phyloP scores from a whole-genome alignment of 1,139 yeast genomes.

The Kodamaea sp. region DNA sequence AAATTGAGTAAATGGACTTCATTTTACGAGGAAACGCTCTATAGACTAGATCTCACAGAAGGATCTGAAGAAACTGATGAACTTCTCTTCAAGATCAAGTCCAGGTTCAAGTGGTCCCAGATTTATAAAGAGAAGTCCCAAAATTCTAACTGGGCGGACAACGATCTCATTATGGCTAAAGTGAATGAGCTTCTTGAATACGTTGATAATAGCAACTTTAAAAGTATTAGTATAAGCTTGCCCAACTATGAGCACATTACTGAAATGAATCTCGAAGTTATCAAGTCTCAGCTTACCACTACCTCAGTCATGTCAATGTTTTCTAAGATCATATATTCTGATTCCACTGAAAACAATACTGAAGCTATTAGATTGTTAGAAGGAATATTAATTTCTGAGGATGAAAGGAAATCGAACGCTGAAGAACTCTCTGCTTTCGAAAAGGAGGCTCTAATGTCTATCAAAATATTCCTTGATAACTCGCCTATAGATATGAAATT shows the following conservation, averaged over 20 bases:
- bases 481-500: constrained; percentile 70
- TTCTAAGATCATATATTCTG: constrained; percentile 52
- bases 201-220: constrained; percentile 8
- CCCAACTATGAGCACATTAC: constrained; percentile 65
- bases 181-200: constrained; percentile 23
- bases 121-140: constrained; percentile 33
- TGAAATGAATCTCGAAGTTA: constrained; percentile 48
- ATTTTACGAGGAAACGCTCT: constrained; percentile 18
- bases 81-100: constrained; percentile 6
- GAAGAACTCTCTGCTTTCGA: constrained; percentile 13
- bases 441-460: constrained; percentile 39
- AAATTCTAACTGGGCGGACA: constrained; percentile 33
- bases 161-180: constrained; percentile 25
- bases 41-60: not conserved
- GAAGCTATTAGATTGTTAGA: constrained; percentile 59
- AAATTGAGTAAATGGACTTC: constrained; percentile 43
- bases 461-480: constrained; percentile 56
- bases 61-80: not conserved
- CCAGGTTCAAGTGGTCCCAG: constrained; percentile 38
- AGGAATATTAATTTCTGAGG: constrained; percentile 39
- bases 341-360: constrained; percentile 33
- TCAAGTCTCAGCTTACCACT: constrained; percentile 65
- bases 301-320: constrained; percentile 68
- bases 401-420: constrained; percentile 2
- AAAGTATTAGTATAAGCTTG: constrained; percentile 16